These are phyloP conservation scores for Trypanosoma lewisi DNA, from an alignment of 208 protist genomes.

Conservation along the genomic window DNA sequence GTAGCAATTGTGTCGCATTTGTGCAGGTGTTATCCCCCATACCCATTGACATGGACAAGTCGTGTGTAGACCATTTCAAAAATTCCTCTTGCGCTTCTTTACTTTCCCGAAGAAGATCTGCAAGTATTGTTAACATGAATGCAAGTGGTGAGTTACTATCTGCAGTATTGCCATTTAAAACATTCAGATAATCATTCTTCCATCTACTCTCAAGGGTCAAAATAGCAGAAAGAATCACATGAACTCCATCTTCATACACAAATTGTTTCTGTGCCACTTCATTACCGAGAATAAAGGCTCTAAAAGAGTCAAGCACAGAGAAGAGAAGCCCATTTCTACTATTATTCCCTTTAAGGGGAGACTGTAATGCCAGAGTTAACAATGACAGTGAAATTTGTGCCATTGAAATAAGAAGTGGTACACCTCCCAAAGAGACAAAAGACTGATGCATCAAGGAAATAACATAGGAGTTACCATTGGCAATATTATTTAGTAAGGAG, in stretches of 20 bases:
- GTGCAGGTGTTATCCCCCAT: constrained; percentile 17
- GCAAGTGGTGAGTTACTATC: not conserved
- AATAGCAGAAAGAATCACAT: constrained; percentile 46
- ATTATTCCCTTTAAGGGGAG: not conserved
- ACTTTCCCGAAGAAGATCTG: constrained; percentile 58
- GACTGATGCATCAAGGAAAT: constrained; percentile 6
- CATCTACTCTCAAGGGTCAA: constrained; percentile 22
- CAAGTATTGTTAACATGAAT: constrained; percentile 39
- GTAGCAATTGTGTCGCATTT: constrained; percentile 42
- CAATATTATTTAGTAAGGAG: constrained; percentile 23
- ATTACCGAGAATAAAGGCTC: constrained; percentile 34
- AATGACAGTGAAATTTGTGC: constrained; percentile 11
- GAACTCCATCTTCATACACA: constrained; percentile 48
- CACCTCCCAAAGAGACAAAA: constrained; percentile 19
- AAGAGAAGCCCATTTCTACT: constrained; percentile 24
- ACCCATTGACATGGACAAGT: not conserved
- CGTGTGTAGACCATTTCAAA: constrained; percentile 47
- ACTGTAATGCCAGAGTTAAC: not conserved
- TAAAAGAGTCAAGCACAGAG: constrained; percentile 28
- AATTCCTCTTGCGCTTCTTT: constrained; percentile 46
- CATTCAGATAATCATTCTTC: not conserved
- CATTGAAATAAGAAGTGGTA: constrained; percentile 18
- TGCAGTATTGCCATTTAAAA: not conserved
- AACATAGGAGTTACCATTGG: not conserved
- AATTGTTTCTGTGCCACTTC: constrained; percentile 34